A percentile compares a stretch with the other conserved stretches of the same genome.
Evolutionary conservation across 768 basidiomycete species (phyloP).

Genomic region (Auricularia cornea): DNA sequence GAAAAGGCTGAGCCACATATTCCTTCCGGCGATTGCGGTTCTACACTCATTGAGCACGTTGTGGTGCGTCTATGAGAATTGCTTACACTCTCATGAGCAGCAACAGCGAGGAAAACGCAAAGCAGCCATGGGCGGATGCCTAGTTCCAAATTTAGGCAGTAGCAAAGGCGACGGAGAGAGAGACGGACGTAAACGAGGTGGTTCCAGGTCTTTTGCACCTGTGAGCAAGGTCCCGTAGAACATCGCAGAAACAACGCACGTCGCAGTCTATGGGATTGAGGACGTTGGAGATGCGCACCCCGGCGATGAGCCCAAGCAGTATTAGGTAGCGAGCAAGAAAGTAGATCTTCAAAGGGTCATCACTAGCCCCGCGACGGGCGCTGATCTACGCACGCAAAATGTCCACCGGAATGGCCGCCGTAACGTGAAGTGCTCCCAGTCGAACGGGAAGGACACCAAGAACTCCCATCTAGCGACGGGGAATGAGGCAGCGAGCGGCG

Average conservation of each 20-base stretch:
- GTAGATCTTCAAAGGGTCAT: background rate
- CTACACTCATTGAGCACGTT: background rate
- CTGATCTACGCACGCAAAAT: background rate
- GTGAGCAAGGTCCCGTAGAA: background rate
- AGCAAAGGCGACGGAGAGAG: background rate
- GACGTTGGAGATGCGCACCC: background rate
- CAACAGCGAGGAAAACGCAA: background rate
- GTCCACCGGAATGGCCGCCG: background rate
- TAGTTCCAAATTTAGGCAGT: background rate
- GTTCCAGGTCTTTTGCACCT: background rate
- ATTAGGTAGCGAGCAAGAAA: background rate
- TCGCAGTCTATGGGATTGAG: background rate
- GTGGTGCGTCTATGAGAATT: background rate
- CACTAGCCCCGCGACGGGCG: background rate
- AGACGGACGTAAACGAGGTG: background rate
- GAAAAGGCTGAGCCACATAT: background rate
- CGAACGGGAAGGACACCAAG: background rate
- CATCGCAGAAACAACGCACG: background rate
- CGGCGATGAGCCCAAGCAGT: background rate
- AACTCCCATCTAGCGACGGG: background rate
- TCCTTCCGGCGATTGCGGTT: background rate
- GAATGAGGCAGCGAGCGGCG: background rate
- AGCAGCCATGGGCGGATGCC: background rate
- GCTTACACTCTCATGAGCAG: background rate
- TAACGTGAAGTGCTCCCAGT: background rate